Evolutionary conservation across 148 eudicot genomes (phyloP).

Genomic region (Camellia granthamiana): DNA sequence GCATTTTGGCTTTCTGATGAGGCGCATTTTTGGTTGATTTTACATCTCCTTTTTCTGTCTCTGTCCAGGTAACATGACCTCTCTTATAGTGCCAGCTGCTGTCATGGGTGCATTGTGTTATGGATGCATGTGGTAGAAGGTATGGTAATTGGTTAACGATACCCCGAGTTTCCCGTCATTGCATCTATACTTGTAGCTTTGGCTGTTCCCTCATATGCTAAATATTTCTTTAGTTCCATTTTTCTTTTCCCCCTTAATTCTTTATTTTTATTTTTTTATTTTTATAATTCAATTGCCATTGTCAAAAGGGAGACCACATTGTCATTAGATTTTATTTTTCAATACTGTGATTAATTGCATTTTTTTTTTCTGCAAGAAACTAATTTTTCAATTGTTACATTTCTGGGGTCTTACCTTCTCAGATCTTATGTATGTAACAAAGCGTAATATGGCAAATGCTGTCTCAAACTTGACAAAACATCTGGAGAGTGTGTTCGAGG

Average conservation of each 20-base stretch:
- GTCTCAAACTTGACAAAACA: conserved; percentile 80
- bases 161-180: neutral
- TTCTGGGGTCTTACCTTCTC: conserved; percentile 72
- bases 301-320: neutral
- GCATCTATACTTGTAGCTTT: neutral
- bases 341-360: neutral
- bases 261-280: too few species aligned
- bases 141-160: conserved; percentile 19
- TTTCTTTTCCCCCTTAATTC: too few species aligned
- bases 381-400: conserved; percentile 2
- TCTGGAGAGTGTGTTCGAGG: conserved; percentile 62
- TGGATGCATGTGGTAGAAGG: conserved; percentile 99
- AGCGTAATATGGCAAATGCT: conserved; percentile 73
- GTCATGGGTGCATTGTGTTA: conserved; percentile 79
- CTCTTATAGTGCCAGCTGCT: conserved; percentile 75
- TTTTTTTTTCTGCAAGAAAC: neutral
- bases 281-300: too few species aligned
- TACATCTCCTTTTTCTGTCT: neutral
- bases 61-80: conserved; percentile 42
- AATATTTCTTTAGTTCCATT: neutral
- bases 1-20: neutral
- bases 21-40: neutral
- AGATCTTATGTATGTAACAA: conserved; percentile 95
- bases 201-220: neutral
- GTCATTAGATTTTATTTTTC: neutral